Percentiles rank a stretch among this genome's conserved stretches.
phyloP scores from a whole-genome alignment of 345 rosid genomes.

The Xanthoceras sorbifolium region DNA sequence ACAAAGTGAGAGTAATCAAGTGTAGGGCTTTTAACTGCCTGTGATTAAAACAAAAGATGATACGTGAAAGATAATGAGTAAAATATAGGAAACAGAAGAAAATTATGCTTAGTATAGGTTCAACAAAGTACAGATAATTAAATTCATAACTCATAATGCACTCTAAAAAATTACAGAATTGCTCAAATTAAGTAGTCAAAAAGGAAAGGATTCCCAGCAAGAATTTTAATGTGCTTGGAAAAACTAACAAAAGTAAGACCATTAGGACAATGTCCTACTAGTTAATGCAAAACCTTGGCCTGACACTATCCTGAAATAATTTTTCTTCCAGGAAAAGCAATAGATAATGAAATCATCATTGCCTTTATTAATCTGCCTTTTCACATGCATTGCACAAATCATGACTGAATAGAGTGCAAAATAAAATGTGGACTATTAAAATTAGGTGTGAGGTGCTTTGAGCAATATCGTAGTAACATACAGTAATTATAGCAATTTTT shows the following conservation, averaged over 20 bases:
- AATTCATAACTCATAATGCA: not conserved
- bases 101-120: not conserved
- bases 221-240: not conserved
- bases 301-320: not conserved
- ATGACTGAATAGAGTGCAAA: not conserved
- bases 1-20: constrained; percentile 86
- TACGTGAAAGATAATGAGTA: not conserved
- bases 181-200: not conserved
- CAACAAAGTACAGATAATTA: not conserved
- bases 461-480: constrained; percentile 1
- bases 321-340: not conserved
- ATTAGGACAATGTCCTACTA: not conserved
- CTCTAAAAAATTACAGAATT: not conserved
- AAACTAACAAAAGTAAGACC: not conserved
- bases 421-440: not conserved
- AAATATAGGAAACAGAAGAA: not conserved
- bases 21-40: constrained; percentile 67
- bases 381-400: not conserved
- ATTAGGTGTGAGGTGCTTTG: constrained; percentile 1
- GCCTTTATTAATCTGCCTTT: not conserved
- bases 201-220: not conserved
- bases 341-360: not conserved
- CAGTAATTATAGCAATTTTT: not conserved
- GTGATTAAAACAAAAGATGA: constrained; percentile 19
- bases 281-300: not conserved